A percentile compares a stretch with the other conserved stretches of the same genome.
These are phyloP conservation scores for Ambrosia trifida DNA, from an alignment of 129 eudicot species.

Conservation along the genomic window DNA sequence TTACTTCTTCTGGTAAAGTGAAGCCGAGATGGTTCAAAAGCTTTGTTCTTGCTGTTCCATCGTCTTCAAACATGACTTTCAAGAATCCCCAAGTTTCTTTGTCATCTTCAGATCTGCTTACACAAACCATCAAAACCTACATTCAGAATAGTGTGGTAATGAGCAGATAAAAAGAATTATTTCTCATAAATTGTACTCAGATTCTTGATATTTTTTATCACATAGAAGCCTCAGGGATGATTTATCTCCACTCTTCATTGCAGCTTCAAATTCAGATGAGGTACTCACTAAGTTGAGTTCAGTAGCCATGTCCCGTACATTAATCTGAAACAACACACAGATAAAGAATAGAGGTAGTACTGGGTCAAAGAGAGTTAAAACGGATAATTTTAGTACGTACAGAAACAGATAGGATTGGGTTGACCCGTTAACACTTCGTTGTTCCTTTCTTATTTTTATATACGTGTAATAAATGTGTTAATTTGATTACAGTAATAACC, in stretches of 20 bases:
- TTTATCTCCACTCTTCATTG: constrained; percentile 82
- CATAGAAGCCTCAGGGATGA: constrained; percentile 68
- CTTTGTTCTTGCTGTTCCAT: constrained; percentile 87
- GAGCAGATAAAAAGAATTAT: constrained; percentile 8
- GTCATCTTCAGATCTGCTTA: constrained; percentile 72
- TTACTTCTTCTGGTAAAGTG: constrained; percentile 64
- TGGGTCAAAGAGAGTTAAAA: no score
- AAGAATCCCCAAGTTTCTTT: constrained; percentile 89
- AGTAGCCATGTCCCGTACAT: constrained; percentile 57
- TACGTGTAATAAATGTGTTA: no score
- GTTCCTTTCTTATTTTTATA: no score
- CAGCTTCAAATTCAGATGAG: constrained; percentile 87
- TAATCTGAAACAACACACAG: constrained; percentile 45
- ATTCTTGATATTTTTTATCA: constrained; percentile 69
- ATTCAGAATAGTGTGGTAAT: constrained; percentile 16
- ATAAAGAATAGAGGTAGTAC: neutral
- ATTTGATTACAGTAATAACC: neutral
- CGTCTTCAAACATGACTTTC: constrained; percentile 86
- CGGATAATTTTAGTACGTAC: no score
- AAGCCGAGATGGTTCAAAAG: constrained; percentile 86
- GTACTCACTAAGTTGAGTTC: constrained; percentile 68
- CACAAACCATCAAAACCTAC: constrained; percentile 46
- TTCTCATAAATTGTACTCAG: constrained; percentile 60
- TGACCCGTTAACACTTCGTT: no score
- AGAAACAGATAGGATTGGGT: no score